Evolutionary conservation across 2,329 filamentous ascomycete species (phyloP).

Genomic region (Pseudogymnoascus sp.): DNA sequence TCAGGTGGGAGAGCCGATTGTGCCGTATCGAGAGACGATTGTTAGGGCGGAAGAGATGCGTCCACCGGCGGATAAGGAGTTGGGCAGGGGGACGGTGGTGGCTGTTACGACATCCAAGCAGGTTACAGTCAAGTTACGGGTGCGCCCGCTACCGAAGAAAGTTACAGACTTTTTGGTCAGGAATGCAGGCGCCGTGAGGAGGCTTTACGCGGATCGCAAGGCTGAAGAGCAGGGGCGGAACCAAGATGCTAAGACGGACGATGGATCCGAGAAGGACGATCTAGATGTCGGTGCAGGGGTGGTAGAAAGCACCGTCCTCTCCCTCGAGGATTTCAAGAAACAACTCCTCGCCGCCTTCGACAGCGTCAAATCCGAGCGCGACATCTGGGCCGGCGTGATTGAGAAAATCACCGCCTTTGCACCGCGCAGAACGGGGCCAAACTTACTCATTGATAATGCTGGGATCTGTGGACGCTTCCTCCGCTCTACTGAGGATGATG

Average conservation of each 20-base stretch:
- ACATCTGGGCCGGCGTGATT: slow-evolving; percentile 69
- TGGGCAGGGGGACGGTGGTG: slow-evolving; percentile 75
- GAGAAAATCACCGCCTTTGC: slow-evolving; percentile 87
- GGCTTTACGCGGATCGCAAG: slow-evolving; percentile 65
- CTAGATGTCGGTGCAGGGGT: slow-evolving; percentile 51
- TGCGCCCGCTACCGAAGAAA: slow-evolving; percentile 67
- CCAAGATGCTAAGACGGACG: slow-evolving; percentile 24
- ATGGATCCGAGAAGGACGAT: slow-evolving; percentile 29
- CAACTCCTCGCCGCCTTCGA: slow-evolving; percentile 65
- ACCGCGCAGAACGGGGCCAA: slow-evolving; percentile 76
- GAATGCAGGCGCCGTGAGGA: slow-evolving; percentile 71
- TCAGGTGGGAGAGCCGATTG: slow-evolving; percentile 87
- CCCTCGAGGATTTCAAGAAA: slow-evolving; percentile 67
- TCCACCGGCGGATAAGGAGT: slow-evolving; percentile 73
- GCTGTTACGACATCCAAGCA: slow-evolving; percentile 79
- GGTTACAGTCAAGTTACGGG: slow-evolving; percentile 66
- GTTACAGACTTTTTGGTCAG: slow-evolving; percentile 83
- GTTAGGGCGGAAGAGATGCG: slow-evolving; percentile 87
- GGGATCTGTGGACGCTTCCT: slow-evolving; percentile 50
- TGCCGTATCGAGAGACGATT: slow-evolving; percentile 91
- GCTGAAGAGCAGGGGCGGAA: slow-evolving; percentile 39
- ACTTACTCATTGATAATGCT: slow-evolving; percentile 81
- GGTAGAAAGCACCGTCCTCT: slow-evolving; percentile 55
- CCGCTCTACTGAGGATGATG: background rate
- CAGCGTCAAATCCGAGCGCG: slow-evolving; percentile 63